Evolutionary conservation across 805 yeast species (phyloP).

Genomic region (Yamadazyma sp.): DNA sequence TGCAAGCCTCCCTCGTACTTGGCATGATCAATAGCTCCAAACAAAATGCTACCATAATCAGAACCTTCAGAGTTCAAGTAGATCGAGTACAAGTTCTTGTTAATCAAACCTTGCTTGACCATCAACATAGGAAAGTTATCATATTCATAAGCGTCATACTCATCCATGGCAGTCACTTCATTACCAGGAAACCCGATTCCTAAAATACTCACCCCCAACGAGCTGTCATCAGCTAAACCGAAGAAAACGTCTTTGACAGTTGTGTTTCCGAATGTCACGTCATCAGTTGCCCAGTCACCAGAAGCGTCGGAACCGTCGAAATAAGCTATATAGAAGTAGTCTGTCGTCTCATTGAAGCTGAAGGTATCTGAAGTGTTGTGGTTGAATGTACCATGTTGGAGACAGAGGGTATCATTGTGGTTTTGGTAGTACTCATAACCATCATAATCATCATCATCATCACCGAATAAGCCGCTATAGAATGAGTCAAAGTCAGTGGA

Average conservation of each 20-base stretch:
- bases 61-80: constrained; percentile 27
- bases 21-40: constrained; percentile 43
- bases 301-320: constrained; percentile 48
- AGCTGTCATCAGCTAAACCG: constrained; percentile 19
- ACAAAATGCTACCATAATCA: constrained; percentile 28
- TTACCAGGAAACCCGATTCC: constrained; percentile 17
- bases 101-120: constrained; percentile 32
- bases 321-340: constrained; percentile 41
- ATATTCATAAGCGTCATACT: too few species aligned
- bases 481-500: neutral
- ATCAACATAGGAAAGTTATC: constrained; percentile 34
- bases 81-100: constrained; percentile 37
- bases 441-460: constrained; percentile 2
- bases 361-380: too few species aligned
- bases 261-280: constrained; percentile 14
- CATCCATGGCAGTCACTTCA: constrained; percentile 12
- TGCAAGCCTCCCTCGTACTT: constrained; percentile 29
- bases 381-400: too few species aligned
- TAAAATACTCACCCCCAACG: constrained; percentile 16
- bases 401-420: too few species aligned
- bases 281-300: constrained; percentile 19
- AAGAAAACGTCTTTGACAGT: constrained; percentile 44
- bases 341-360: too few species aligned
- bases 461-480: too few species aligned
- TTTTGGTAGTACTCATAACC: neutral